phyloP scores from a whole-genome alignment of 116 monocot genomes.

The Papilionanthe hybrid region DNA sequence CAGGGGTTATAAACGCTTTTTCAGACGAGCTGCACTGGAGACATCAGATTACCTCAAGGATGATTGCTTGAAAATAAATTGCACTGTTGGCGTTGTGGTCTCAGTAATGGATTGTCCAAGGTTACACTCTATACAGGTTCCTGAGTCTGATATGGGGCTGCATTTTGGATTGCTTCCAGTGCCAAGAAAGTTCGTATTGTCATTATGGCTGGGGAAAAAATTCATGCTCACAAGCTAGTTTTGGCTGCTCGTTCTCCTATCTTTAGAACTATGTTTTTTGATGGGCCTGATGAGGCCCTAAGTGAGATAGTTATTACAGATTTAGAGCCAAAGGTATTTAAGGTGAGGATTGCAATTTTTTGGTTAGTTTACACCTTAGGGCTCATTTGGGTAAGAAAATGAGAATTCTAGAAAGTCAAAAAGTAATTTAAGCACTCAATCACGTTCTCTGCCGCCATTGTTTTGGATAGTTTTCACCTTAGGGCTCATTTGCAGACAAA shows the following conservation, averaged over 20 bases:
- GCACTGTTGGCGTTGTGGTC: conserved; percentile 93
- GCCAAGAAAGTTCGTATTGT: conserved; percentile 76
- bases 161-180: conserved; percentile 81
- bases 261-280: conserved; percentile 50
- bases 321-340: conserved; percentile 80
- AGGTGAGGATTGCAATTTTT: conserved; percentile 29
- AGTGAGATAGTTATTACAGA: conserved; percentile 55
- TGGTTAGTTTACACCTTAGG: not conserved
- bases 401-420: too few species aligned
- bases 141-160: conserved; percentile 77
- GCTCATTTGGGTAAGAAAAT: not conserved
- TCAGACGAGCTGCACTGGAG: conserved; percentile 76
- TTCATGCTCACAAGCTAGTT: conserved; percentile 87
- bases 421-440: too few species aligned
- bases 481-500: not conserved
- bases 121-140: conserved; percentile 59
- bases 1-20: conserved; percentile 94
- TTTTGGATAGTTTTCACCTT: not conserved
- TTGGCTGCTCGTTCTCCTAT: conserved; percentile 80
- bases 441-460: too few species aligned
- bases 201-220: conserved; percentile 62
- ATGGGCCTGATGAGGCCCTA: conserved; percentile 20
- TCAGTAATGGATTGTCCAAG: conserved; percentile 64
- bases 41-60: conserved; percentile 87
- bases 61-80: conserved; percentile 97